These are phyloP conservation scores for Penicillium psychrosexuale DNA, from an alignment of 2,329 filamentous ascomycete genomes.

Conservation along the genomic window DNA sequence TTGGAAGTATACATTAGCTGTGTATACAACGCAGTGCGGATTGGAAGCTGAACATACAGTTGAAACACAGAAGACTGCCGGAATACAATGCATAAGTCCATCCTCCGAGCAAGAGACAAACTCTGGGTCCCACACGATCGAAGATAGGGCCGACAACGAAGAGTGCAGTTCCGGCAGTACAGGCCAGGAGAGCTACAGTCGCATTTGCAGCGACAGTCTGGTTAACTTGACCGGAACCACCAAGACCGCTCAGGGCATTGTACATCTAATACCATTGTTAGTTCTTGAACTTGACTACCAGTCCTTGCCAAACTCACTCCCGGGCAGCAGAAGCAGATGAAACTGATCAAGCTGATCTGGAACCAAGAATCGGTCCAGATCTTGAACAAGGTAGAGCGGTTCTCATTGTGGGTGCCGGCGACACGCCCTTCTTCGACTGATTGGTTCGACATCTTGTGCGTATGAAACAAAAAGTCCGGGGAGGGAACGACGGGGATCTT, in stretches of 20 bases:
- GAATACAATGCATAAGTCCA: constrained; percentile 49
- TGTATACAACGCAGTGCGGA: neutral
- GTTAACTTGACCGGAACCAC: constrained; percentile 48
- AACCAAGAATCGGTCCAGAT: constrained; percentile 48
- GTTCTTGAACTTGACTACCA: neutral
- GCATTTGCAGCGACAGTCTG: constrained; percentile 48
- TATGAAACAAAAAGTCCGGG: neutral
- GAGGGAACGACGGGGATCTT: neutral
- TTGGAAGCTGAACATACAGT: constrained; percentile 26
- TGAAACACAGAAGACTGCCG: constrained; percentile 46
- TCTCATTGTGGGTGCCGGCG: constrained; percentile 7
- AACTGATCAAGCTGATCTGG: constrained; percentile 49
- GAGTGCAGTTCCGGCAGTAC: constrained; percentile 45
- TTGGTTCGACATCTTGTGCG: constrained; percentile 7
- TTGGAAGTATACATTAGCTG: neutral
- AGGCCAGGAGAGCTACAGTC: constrained; percentile 45
- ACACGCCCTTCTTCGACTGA: constrained; percentile 14
- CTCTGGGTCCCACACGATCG: constrained; percentile 42
- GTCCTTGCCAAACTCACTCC: constrained; percentile 19
- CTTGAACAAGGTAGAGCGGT: constrained; percentile 16
- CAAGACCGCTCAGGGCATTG: constrained; percentile 47
- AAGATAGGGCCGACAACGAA: constrained; percentile 48
- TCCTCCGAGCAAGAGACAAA: constrained; percentile 45
- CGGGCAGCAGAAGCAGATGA: constrained; percentile 51
- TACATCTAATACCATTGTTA: constrained; percentile 41